Evolutionary conservation across 768 basidiomycete genomes (phyloP).

Genomic region (Artomyces pyxidatus): DNA sequence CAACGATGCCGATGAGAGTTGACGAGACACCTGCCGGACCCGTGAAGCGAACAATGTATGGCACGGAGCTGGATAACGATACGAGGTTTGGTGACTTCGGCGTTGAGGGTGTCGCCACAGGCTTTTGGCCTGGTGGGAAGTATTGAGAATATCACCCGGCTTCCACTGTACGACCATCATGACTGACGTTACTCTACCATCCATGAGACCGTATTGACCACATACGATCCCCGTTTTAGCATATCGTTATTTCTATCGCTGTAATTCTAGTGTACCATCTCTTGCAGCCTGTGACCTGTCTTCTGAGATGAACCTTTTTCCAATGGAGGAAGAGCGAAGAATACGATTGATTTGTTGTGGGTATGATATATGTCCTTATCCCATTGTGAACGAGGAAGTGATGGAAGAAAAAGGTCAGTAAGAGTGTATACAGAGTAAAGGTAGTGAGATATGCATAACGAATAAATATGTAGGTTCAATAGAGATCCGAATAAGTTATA

Average conservation of each 20-base stretch:
- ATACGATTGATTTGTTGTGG: not conserved
- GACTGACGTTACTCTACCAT: not conserved
- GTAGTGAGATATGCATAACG: not conserved
- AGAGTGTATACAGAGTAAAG: not conserved
- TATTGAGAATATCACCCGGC: constrained; percentile 24
- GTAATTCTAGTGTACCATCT: not conserved
- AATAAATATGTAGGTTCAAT: constrained; percentile 7
- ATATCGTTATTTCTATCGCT: not conserved
- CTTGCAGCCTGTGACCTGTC: too few species aligned
- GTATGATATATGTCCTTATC: constrained; percentile 2
- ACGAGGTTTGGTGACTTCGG: constrained; percentile 85
- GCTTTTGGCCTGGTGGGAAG: constrained; percentile 54
- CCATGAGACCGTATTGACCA: constrained; percentile 1
- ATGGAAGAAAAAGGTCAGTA: constrained; percentile 12
- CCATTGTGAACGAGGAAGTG: too few species aligned
- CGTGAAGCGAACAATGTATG: constrained; percentile 71
- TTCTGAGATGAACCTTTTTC: not conserved
- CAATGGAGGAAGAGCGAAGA: not conserved
- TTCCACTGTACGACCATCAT: not conserved
- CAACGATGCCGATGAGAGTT: constrained; percentile 28
- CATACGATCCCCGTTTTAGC: not conserved
- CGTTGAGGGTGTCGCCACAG: constrained; percentile 65
- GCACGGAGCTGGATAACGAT: constrained; percentile 73
- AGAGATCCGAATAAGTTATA: constrained; percentile 25
- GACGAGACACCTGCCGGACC: constrained; percentile 38